phyloP scores from a whole-genome alignment of 1,139 yeast species.

The Maudiozyma humilis region DNA sequence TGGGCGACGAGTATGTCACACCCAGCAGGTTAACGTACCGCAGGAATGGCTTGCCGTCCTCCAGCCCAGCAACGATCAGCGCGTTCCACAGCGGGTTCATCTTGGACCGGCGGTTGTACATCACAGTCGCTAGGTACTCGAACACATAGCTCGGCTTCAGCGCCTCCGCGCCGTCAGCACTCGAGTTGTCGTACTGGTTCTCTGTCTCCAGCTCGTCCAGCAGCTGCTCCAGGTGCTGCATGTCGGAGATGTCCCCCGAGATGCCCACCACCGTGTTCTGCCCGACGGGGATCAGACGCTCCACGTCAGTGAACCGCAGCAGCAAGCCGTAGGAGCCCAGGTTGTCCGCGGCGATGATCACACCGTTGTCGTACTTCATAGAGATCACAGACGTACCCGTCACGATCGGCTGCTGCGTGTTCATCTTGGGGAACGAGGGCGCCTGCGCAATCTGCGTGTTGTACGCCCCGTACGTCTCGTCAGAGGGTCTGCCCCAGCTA shows the following conservation, averaged over 20 bases:
- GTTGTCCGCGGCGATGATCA: slow-evolving; percentile 90
- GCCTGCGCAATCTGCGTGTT: slow-evolving; percentile 64
- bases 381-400: slow-evolving; percentile 96
- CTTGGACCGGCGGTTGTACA: slow-evolving; percentile 82
- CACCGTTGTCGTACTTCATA: slow-evolving; percentile 81
- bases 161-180: slow-evolving; percentile 51
- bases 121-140: slow-evolving; percentile 74
- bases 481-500: slow-evolving; percentile 91
- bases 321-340: slow-evolving; percentile 91
- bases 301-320: slow-evolving; percentile 75
- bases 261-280: slow-evolving; percentile 81
- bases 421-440: slow-evolving; percentile 53
- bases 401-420: slow-evolving; percentile 89
- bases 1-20: slow-evolving; percentile 79
- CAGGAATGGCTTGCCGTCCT: slow-evolving; percentile 63
- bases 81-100: slow-evolving; percentile 98
- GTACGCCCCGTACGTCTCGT: slow-evolving; percentile 72
- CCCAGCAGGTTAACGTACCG: slow-evolving; percentile 88
- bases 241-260: slow-evolving; percentile 91
- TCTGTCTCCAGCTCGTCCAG: slow-evolving; percentile 73
- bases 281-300: slow-evolving; percentile 79
- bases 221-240: slow-evolving; percentile 71
- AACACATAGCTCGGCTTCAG: slow-evolving; percentile 81
- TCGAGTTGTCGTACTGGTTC: slow-evolving; percentile 61
- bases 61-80: slow-evolving; percentile 80